Conservation (phyloP, 2,329 filamentous ascomycete species). For the Cladosporium sp. region DNA sequence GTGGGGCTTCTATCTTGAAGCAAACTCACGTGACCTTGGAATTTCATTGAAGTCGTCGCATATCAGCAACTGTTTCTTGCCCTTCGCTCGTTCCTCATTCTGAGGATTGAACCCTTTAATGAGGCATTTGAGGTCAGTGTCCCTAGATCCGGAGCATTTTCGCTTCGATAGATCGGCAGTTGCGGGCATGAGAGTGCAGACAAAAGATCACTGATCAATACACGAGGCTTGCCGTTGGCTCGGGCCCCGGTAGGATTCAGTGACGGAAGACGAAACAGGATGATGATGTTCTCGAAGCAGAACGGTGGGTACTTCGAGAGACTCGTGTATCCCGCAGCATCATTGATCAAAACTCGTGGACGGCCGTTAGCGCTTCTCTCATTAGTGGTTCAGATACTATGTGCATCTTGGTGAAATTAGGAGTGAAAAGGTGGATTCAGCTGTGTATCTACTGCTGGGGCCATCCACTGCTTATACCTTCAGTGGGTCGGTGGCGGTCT, state of each 20-base stretch:
- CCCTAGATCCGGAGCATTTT: no score
- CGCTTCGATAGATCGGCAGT: no score
- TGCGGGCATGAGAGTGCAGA: no score
- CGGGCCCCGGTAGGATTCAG: no score
- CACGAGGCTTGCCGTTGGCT: not conserved
- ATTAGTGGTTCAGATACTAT: not conserved
- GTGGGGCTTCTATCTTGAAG: no score
- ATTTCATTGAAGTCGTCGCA: slow-evolving; percentile 35
- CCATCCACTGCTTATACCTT: slow-evolving; percentile 1
- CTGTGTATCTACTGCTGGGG: not conserved
- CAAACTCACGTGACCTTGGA: no score
- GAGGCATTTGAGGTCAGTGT: no score
- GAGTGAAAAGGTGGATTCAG: not conserved
- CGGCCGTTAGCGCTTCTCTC: not conserved
- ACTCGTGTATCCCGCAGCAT: slow-evolving; percentile 36
- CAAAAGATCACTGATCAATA: no score
- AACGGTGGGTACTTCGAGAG: slow-evolving; percentile 22
- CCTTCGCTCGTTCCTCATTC: slow-evolving; percentile 29
- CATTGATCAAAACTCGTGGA: slow-evolving; percentile 34
- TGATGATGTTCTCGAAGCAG: slow-evolving; percentile 33
- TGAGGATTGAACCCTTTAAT: slow-evolving; percentile 33
- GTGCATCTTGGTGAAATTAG: no score
- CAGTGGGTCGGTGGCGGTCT: slow-evolving; percentile 3
- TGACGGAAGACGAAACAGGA: slow-evolving; percentile 30
- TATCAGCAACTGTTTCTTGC: slow-evolving; percentile 32